A percentile compares a stretch with the other conserved stretches of the same genome.
Evolutionary conservation across 352 stramenopile genomes (phyloP).

Genomic region (Phytopythium mirpurense): DNA sequence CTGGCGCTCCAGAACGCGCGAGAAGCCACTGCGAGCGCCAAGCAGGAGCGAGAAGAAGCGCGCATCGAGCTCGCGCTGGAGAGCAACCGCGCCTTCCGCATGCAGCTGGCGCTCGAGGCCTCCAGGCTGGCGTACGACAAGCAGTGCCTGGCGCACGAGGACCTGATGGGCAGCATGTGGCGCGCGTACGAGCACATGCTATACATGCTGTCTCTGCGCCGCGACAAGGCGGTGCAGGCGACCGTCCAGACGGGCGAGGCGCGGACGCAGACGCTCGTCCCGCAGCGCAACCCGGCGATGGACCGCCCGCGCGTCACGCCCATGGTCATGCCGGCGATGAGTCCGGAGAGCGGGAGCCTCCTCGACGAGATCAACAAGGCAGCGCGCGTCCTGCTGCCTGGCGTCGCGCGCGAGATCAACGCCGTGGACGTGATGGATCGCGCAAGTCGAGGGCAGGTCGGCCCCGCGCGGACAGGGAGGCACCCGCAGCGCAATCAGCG

Average conservation of each 20-base stretch:
- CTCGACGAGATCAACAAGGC: slow-evolving; percentile 61
- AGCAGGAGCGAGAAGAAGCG: slow-evolving; percentile 24
- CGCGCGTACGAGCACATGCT: slow-evolving; percentile 54
- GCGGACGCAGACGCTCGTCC: slow-evolving; percentile 53
- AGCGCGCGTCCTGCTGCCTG: slow-evolving; percentile 36
- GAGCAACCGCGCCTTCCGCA: slow-evolving; percentile 36
- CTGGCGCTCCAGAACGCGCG: slow-evolving; percentile 19
- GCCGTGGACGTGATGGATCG: slow-evolving; percentile 6
- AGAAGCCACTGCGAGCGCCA: slow-evolving; percentile 11
- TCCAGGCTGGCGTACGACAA: slow-evolving; percentile 45
- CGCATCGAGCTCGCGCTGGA: slow-evolving; percentile 43
- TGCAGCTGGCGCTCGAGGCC: slow-evolving; percentile 30
- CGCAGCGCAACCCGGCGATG: slow-evolving; percentile 57
- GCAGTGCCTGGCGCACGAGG: slow-evolving; percentile 42
- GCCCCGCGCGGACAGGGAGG: slow-evolving; percentile 19
- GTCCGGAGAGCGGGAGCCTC: slow-evolving; percentile 31
- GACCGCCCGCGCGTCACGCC: slow-evolving; percentile 44
- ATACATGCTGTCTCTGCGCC: slow-evolving; percentile 52
- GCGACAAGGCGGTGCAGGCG: slow-evolving; percentile 55
- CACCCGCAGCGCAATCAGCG: slow-evolving; percentile 13
- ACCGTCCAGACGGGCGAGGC: slow-evolving; percentile 33
- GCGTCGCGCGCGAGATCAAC: slow-evolving; percentile 32
- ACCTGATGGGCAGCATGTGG: slow-evolving; percentile 49
- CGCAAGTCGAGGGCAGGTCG: slow-evolving; percentile 2
- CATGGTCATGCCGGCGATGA: slow-evolving; percentile 33